Evolutionary conservation across 140 eudicot genomes (phyloP), one percentile per base, ranked within the genome.

Genomic region (Oenanthe javanica): DNA sequence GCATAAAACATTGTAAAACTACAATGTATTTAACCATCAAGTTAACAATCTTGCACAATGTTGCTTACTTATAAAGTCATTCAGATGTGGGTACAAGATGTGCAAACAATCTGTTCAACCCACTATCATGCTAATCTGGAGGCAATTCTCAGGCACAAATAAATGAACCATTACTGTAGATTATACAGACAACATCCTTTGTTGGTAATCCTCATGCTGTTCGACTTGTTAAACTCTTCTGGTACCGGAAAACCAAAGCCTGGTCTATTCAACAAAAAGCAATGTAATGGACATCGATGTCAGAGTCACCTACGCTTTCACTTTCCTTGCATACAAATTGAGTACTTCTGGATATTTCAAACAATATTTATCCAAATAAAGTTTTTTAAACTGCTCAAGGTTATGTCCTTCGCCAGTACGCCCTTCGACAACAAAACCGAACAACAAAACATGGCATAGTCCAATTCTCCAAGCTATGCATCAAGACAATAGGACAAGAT

Each of bases 341-440:
- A 78, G 54, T 49, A 78, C 57, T 59, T 78, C 11, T 1, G 81
- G 81, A 49, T 55, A 59, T 55, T 78, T 19, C 7, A 9, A 18
- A 78, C 81, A 78, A 57, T 57, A 78, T 59, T 45, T 55, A 18
- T 57, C 42, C 72, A 78, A 73, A 59, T 40, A 78, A 42, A 4
- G 59, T 4, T 40, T 18, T 43, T 38, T 55, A 27, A 78, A 5
- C 21, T 57, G 16, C 16, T 59, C 21, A 78, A 57, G 42, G 54
- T 25, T 42, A 49, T 1, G 21, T 78, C 40, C 81, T 57, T 57
- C 13, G 13, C 1, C 13, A 59, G 8, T 6, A 55, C 69, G 42
- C 72, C 81, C 40, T 78, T 78, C 0, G 81, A 78, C 38, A 78
- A 21, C 73, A 78, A 78, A 78, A 78, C 50, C 43, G 81, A 78